Percentiles rank a stretch among this genome's conserved stretches.
Evolutionary conservation across 768 basidiomycete genomes (phyloP).

Genomic region (Leccinum boreale): DNA sequence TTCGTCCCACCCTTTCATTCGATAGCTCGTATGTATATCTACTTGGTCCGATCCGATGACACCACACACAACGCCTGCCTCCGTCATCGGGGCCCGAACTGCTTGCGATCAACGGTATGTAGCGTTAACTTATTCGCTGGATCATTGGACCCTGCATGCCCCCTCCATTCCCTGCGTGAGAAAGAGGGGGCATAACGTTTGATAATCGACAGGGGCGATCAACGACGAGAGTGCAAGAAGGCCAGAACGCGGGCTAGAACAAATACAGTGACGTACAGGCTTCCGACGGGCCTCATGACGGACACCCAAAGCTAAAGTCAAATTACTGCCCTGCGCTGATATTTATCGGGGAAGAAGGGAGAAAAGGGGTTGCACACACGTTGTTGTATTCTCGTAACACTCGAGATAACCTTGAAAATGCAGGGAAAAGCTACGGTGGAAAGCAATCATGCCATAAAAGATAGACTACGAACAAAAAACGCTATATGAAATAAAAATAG

Average conservation of each 20-base stretch:
- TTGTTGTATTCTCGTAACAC: background rate
- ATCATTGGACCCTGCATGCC: background rate
- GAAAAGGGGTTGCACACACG: background rate
- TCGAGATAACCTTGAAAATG: background rate
- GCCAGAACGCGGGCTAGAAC: background rate
- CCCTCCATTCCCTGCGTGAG: background rate
- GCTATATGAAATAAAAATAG: background rate
- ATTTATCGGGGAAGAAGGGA: background rate
- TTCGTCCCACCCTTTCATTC: too few species aligned
- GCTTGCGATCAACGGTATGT: background rate
- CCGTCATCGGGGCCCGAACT: background rate
- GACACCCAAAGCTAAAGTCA: background rate
- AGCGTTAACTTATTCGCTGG: background rate
- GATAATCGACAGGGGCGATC: background rate
- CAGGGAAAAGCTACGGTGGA: background rate
- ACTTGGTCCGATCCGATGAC: background rate
- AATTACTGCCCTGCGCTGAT: background rate
- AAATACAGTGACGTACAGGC: background rate
- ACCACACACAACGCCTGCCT: background rate
- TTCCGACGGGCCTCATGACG: too few species aligned
- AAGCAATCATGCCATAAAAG: background rate
- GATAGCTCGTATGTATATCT: too few species aligned
- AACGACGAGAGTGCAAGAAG: background rate
- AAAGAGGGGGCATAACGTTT: background rate
- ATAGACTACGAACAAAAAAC: background rate